These are phyloP conservation scores for Lojkania enalia DNA, from an alignment of 2,329 filamentous ascomycete genomes.

Conservation along the genomic window DNA sequence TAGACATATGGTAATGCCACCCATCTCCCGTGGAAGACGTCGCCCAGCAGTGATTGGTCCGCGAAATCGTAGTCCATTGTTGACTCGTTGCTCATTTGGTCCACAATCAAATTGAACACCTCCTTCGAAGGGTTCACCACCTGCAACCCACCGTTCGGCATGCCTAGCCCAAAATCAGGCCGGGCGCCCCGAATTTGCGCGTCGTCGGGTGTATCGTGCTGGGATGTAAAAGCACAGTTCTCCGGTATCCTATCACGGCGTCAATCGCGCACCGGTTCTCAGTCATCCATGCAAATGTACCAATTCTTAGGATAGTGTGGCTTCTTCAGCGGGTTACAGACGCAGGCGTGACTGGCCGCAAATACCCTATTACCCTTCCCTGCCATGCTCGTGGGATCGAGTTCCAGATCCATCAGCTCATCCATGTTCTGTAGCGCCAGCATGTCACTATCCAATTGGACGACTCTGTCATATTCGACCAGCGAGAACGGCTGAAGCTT, in stretches of 20 bases:
- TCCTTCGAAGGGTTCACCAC: conserved; percentile 62
- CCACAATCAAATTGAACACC: conserved; percentile 57
- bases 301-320: conserved; percentile 77
- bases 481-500: conserved; percentile 81
- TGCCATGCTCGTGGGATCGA: conserved; percentile 61
- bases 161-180: conserved; percentile 56
- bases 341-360: conserved; percentile 80
- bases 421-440: conserved; percentile 83
- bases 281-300: conserved; percentile 43
- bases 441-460: conserved; percentile 90
- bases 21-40: conserved; percentile 61
- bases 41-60: conserved; percentile 62
- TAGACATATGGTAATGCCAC: conserved; percentile 63
- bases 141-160: conserved; percentile 64
- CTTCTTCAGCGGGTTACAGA: conserved; percentile 81
- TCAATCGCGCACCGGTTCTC: conserved; percentile 5
- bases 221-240: conserved; percentile 65
- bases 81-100: conserved; percentile 50
- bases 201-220: conserved; percentile 54
- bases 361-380: conserved; percentile 69
- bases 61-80: conserved; percentile 61
- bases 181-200: conserved; percentile 58
- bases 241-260: conserved; percentile 50
- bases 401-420: conserved; percentile 80
- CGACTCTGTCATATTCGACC: conserved; percentile 74